Conservation (phyloP, 768 basidiomycete species). For the Lepiota brunneoincarnata region DNA sequence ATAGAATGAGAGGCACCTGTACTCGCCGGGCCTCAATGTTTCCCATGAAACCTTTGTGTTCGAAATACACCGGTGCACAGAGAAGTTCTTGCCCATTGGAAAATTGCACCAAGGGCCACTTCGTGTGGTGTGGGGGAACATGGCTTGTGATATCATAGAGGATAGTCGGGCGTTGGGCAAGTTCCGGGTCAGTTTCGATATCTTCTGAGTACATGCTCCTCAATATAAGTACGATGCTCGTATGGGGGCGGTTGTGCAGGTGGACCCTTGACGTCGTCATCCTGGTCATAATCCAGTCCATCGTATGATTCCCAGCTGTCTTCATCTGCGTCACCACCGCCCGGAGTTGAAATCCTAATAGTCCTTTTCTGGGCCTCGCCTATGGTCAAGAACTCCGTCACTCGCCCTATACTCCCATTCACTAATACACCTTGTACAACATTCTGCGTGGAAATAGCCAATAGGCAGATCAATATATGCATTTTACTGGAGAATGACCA, state of each 20-base stretch:
- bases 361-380: slow-evolving; percentile 40
- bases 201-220: not conserved
- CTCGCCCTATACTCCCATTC: slow-evolving; percentile 63
- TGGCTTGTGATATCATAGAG: not conserved
- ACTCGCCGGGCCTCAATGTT: slow-evolving; percentile 54
- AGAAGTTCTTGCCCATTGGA: slow-evolving; percentile 45
- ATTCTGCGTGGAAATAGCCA: slow-evolving; percentile 43
- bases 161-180: not conserved
- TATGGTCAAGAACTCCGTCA: slow-evolving; percentile 46
- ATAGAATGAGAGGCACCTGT: slow-evolving; percentile 56
- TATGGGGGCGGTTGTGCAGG: not conserved
- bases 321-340: not conserved
- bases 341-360: slow-evolving; percentile 31
- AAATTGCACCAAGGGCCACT: slow-evolving; percentile 63
- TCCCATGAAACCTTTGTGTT: slow-evolving; percentile 52
- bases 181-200: not conserved
- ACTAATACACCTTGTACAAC: slow-evolving; percentile 58
- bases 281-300: slow-evolving; percentile 6
- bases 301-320: not conserved
- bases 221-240: slow-evolving; percentile 6
- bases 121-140: not conserved
- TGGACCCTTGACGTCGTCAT: not conserved
- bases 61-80: slow-evolving; percentile 54
- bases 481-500: not conserved
- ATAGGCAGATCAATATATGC: not conserved